Evolutionary conservation across 345 rosid species (phyloP).

Genomic region (Turritis glabra): DNA sequence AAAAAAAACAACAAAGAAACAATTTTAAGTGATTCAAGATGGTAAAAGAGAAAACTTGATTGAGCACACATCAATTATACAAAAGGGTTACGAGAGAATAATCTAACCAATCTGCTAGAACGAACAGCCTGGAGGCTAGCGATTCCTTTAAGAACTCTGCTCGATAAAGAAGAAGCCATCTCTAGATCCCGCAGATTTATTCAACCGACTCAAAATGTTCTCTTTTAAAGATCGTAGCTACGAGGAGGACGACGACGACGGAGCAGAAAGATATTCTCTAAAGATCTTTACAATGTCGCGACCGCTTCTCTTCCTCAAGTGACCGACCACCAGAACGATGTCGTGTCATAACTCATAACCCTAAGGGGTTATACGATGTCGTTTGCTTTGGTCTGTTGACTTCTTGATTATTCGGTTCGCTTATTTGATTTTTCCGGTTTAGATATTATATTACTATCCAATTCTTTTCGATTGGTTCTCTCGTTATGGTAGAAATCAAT

Average conservation of each 20-base stretch:
- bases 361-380: constrained; percentile 4
- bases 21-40: not conserved
- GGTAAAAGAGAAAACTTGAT: not conserved
- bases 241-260: not conserved
- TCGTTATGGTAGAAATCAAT: not conserved
- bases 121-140: constrained; percentile 45
- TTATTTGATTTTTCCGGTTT: constrained; percentile 2
- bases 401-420: not conserved
- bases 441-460: not conserved
- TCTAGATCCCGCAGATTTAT: constrained; percentile 6
- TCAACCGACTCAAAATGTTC: not conserved
- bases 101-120: constrained; percentile 54
- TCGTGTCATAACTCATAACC: constrained; percentile 2
- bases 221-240: not conserved
- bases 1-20: not conserved
- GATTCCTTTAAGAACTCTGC: constrained; percentile 51
- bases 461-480: not conserved
- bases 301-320: constrained; percentile 7
- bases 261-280: not conserved
- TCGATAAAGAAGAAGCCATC: constrained; percentile 72
- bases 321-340: constrained; percentile 5
- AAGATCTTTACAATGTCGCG: not conserved
- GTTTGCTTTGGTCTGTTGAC: constrained; percentile 2
- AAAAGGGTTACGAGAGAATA: not conserved
- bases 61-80: not conserved